phyloP scores from a whole-genome alignment of 2,329 filamentous ascomycete genomes.

The Tolypocladium endophyticum region DNA sequence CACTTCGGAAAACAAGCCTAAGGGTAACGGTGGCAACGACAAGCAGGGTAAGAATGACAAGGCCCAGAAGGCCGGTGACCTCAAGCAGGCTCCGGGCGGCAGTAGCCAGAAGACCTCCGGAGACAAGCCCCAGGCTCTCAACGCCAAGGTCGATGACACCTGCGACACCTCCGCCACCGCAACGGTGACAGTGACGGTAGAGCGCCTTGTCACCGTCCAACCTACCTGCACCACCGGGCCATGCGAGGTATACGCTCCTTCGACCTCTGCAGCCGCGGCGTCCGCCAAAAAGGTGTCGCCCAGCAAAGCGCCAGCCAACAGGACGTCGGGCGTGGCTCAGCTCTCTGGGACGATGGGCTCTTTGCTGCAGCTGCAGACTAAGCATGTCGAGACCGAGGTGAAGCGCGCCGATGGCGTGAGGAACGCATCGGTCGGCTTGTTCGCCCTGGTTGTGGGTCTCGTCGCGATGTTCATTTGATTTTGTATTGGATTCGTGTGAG shows the following conservation, averaged over 20 bases:
- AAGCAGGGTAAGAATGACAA: too few relatives aligned
- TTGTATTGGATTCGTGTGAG: too few relatives aligned
- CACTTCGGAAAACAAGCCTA: too few relatives aligned
- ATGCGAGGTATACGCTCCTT: background rate
- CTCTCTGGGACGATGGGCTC: background rate
- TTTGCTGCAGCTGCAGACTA: background rate
- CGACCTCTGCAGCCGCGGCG: background rate
- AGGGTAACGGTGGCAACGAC: background rate
- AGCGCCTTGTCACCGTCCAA: background rate
- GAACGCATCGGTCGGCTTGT: background rate
- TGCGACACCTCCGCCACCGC: background rate
- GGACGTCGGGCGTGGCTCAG: background rate
- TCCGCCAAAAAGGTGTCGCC: background rate
- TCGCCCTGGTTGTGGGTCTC: background rate
- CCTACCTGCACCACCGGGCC: background rate
- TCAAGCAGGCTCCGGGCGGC: too few relatives aligned
- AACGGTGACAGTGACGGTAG: background rate
- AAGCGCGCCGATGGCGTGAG: background rate
- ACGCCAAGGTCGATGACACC: background rate
- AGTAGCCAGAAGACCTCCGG: too few relatives aligned
- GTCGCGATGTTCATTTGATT: background rate
- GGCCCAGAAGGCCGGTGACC: too few relatives aligned
- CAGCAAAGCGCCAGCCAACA: too few relatives aligned
- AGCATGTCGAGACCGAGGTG: background rate
- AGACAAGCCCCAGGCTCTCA: background rate